These are phyloP conservation scores for Kwoniella mangroviensis DNA, from an alignment of 768 basidiomycete genomes.

Conservation along the genomic window DNA sequence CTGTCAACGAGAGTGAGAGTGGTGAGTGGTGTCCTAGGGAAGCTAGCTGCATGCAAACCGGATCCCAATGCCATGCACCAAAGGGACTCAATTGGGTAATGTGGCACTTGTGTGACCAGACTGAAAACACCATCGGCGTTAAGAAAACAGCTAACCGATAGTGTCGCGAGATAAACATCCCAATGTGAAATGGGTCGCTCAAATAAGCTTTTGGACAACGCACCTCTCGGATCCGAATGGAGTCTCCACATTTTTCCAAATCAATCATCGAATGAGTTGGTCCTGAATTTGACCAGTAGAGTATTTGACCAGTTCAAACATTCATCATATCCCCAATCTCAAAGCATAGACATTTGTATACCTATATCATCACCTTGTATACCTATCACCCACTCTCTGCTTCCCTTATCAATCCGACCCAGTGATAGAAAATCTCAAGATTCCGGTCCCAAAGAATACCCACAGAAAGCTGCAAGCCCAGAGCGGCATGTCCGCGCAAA, in stretches of 20 bases:
- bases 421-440: constrained; percentile 18
- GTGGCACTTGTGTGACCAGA: constrained; percentile 10
- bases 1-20: neutral
- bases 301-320: neutral
- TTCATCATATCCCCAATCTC: no score
- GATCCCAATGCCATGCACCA: constrained; percentile 1
- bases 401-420: neutral
- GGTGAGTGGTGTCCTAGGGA: neutral
- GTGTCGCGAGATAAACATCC: neutral
- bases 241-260: constrained; percentile 10
- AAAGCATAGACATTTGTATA: neutral
- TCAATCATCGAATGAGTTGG: constrained; percentile 13
- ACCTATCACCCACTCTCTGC: constrained; percentile 6
- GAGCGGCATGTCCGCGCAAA: constrained; percentile 37
- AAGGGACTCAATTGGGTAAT: neutral
- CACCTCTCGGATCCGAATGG: constrained; percentile 15
- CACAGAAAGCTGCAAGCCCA: constrained; percentile 47
- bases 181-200: neutral
- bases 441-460: constrained; percentile 34
- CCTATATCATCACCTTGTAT: neutral
- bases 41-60: neutral
- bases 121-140: constrained; percentile 20
- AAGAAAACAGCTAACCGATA: constrained; percentile 15
- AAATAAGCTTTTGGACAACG: neutral
- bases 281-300: constrained; percentile 6